Evolutionary conservation across 2,329 filamentous ascomycete species (phyloP).

Genomic region (Xylaria arbuscula): DNA sequence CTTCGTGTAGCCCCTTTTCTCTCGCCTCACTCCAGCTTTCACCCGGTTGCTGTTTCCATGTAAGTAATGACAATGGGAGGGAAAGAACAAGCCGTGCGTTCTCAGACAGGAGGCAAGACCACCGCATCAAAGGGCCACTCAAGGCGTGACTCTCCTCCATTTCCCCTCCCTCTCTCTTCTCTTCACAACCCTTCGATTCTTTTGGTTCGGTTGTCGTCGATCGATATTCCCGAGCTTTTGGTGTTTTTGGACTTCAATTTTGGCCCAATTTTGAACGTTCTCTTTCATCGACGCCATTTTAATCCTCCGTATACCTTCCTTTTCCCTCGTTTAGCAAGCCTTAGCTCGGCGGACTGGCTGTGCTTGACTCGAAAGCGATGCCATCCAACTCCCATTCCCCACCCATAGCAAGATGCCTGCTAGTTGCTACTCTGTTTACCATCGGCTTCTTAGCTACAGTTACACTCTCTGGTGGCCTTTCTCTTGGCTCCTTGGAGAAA

Average conservation of each 20-base stretch:
- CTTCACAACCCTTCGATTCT: constrained; percentile 33
- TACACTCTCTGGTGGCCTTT: constrained; percentile 26
- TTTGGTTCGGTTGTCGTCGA: constrained; percentile 37
- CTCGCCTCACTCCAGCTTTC: neutral
- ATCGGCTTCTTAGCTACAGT: constrained; percentile 36
- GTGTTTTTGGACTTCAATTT: constrained; percentile 49
- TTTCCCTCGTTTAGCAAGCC: constrained; percentile 7
- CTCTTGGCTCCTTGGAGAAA: constrained; percentile 26
- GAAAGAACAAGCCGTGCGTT: constrained; percentile 18
- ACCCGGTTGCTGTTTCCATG: constrained; percentile 12
- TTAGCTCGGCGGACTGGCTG: constrained; percentile 6
- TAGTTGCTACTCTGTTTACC: constrained; percentile 36
- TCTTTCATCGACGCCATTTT: constrained; percentile 33
- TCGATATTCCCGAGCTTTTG: constrained; percentile 43
- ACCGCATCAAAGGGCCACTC: neutral
- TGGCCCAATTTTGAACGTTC: constrained; percentile 45
- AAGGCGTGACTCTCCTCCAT: neutral
- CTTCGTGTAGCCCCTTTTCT: constrained; percentile 11
- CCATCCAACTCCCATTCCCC: constrained; percentile 34
- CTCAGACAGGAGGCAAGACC: constrained; percentile 8
- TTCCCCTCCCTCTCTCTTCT: constrained; percentile 7
- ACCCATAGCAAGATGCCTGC: constrained; percentile 37
- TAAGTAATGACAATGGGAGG: neutral
- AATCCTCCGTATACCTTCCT: constrained; percentile 28
- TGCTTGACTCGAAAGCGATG: constrained; percentile 35